A percentile compares a stretch with the other conserved stretches of the same genome.
Evolutionary conservation across 805 yeast genomes (phyloP).

Genomic region (Zygosaccharomyces bisporus): DNA sequence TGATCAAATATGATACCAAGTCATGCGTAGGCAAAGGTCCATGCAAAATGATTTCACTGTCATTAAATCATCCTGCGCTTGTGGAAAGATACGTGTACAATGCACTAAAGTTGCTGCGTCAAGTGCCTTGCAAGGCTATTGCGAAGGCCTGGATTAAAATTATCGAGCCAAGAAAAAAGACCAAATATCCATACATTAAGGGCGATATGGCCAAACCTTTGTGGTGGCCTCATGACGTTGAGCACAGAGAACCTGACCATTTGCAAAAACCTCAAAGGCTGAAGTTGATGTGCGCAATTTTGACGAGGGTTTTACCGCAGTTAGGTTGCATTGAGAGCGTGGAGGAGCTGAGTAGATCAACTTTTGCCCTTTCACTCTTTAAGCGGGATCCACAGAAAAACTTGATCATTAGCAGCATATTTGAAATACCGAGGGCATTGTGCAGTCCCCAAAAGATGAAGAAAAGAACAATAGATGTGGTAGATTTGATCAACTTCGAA

Average conservation of each 20-base stretch:
- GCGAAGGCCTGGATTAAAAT: conserved; percentile 66
- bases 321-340: conserved; percentile 14
- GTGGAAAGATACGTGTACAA: conserved; percentile 15
- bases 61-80: conserved; percentile 6
- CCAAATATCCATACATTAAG: conserved; percentile 55
- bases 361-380: conserved; percentile 19
- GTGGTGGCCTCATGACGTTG: conserved; percentile 66
- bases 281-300: conserved; percentile 43
- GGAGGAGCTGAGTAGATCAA: conserved; percentile 16
- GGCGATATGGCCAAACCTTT: conserved; percentile 49
- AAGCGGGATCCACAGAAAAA: conserved; percentile 16
- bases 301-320: conserved; percentile 21
- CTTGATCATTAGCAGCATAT: conserved; percentile 15
- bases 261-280: conserved; percentile 56
- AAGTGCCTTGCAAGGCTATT: conserved; percentile 53
- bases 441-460: conserved; percentile 5
- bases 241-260: conserved; percentile 75
- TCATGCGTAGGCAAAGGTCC: not conserved
- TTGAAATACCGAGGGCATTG: conserved; percentile 19
- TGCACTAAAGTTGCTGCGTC: conserved; percentile 43
- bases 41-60: conserved; percentile 7
- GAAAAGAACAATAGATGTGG: conserved; percentile 4
- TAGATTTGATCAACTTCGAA: conserved; percentile 7
- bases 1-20: conserved; percentile 6
- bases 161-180: conserved; percentile 65